These are phyloP conservation scores for Linum trigynum DNA, from an alignment of 345 rosid species.

Conservation along the genomic window DNA sequence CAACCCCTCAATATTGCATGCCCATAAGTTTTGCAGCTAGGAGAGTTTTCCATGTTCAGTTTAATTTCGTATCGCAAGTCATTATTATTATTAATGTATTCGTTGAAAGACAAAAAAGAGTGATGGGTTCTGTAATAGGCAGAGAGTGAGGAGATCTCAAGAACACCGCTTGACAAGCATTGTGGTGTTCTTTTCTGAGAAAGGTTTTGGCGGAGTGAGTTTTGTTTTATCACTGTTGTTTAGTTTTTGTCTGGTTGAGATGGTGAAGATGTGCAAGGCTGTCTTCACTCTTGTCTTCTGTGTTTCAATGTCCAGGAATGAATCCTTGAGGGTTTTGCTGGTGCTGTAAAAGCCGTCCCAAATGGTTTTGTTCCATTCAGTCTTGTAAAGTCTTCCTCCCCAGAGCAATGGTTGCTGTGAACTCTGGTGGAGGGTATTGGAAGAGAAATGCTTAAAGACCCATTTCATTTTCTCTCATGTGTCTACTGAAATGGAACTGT, in stretches of 20 bases:
- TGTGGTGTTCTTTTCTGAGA: constrained; percentile 16
- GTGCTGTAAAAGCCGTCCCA: constrained; percentile 66
- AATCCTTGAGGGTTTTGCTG: constrained; percentile 42
- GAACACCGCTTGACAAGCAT: not conserved
- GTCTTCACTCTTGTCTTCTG: not conserved
- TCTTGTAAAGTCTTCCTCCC: not conserved
- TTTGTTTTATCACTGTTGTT: not conserved
- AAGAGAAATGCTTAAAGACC: no score
- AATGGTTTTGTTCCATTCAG: constrained; percentile 9
- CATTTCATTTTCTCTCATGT: no score
- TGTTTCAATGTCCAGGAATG: not conserved
- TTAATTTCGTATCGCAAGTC: not conserved
- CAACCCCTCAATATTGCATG: constrained; percentile 40
- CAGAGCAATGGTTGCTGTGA: no score
- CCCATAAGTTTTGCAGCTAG: constrained; percentile 85
- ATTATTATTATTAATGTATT: no score
- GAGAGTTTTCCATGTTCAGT: constrained; percentile 6
- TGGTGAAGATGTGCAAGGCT: constrained; percentile 1
- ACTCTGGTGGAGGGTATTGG: no score
- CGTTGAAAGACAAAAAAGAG: not conserved
- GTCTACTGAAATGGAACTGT: no score
- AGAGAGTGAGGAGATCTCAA: constrained; percentile 7
- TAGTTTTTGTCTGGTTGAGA: constrained; percentile 11
- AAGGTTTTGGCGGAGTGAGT: constrained; percentile 19
- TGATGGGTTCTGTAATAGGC: not conserved